phyloP scores from a whole-genome alignment of 2,329 filamentous ascomycete genomes.

The Aureobasidium zeae region DNA sequence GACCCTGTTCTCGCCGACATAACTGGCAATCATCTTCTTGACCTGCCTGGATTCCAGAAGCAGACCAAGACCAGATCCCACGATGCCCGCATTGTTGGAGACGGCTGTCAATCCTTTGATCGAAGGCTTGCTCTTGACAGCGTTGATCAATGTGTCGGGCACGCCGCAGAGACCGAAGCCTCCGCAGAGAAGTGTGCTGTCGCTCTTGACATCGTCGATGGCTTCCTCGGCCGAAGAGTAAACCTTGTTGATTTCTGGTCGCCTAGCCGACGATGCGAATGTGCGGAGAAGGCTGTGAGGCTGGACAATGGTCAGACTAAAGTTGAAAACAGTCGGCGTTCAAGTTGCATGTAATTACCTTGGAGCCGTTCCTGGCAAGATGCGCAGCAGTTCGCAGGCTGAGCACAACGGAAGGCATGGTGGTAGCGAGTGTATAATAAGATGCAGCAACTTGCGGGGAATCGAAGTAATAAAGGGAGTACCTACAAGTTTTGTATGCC shows the following conservation, averaged over 20 bases:
- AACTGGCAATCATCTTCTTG: constrained; percentile 62
- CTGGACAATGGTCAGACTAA: constrained; percentile 13
- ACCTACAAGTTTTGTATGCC: no score
- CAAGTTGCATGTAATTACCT: constrained; percentile 12
- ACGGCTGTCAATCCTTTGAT: constrained; percentile 58
- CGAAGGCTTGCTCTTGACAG: constrained; percentile 52
- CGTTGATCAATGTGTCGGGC: constrained; percentile 60
- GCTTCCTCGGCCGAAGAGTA: constrained; percentile 52
- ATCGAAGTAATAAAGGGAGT: no score
- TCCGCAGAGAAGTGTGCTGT: constrained; percentile 62
- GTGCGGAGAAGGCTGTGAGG: constrained; percentile 20
- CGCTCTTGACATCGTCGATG: constrained; percentile 59
- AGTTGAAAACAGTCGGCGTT: no score
- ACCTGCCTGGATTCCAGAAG: constrained; percentile 62
- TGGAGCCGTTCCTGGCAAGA: constrained; percentile 19
- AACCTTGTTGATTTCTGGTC: constrained; percentile 22
- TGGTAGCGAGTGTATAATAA: background rate
- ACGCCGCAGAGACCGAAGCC: constrained; percentile 79
- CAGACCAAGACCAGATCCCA: constrained; percentile 59
- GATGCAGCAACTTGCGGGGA: no score
- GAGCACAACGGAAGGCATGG: constrained; percentile 18
- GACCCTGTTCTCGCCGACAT: constrained; percentile 67
- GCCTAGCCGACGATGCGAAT: constrained; percentile 21
- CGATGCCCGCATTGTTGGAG: constrained; percentile 70
- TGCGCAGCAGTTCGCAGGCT: constrained; percentile 21